phyloP scores from a whole-genome alignment of 257 asterid species.

The Nicotiana tabacum region DNA sequence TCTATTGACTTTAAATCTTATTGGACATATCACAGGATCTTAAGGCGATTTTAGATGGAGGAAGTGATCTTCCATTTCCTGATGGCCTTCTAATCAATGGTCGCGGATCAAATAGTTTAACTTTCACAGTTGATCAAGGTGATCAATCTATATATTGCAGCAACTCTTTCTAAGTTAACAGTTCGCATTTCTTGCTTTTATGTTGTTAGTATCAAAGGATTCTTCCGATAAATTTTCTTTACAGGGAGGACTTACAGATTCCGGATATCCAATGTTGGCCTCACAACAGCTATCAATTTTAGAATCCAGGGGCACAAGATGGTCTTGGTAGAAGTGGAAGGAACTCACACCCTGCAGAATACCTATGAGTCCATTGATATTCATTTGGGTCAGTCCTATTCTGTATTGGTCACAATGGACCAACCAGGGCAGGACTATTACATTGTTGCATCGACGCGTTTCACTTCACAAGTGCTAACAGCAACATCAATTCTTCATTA shows the following conservation, averaged over 20 bases:
- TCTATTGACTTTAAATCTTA: neutral
- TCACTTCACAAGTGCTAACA: conserved; percentile 36
- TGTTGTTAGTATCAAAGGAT: neutral
- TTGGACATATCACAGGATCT: conserved; percentile 21
- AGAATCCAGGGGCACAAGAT: conserved; percentile 42
- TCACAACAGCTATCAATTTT: conserved; percentile 35
- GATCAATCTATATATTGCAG: neutral
- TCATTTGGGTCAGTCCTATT: conserved; percentile 46
- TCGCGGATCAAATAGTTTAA: conserved; percentile 28
- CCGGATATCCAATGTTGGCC: conserved; percentile 45
- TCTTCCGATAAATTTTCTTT: neutral
- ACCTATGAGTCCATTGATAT: conserved; percentile 35
- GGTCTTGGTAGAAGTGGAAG: conserved; percentile 42
- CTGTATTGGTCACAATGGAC: conserved; percentile 35
- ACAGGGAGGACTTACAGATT: conserved; percentile 44
- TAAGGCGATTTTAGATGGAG: conserved; percentile 36
- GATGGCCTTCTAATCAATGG: conserved; percentile 51
- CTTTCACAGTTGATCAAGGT: conserved; percentile 45
- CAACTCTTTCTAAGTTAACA: neutral
- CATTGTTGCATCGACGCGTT: conserved; percentile 36
- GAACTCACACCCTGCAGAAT: conserved; percentile 44
- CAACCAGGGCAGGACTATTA: conserved; percentile 37
- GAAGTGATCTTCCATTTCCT: conserved; percentile 39
- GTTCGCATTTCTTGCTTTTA: neutral
- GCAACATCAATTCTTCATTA: conserved; percentile 39